These are phyloP conservation scores for Capsicum rhomboideum DNA, from an alignment of 257 asterid species.

Conservation along the genomic window DNA sequence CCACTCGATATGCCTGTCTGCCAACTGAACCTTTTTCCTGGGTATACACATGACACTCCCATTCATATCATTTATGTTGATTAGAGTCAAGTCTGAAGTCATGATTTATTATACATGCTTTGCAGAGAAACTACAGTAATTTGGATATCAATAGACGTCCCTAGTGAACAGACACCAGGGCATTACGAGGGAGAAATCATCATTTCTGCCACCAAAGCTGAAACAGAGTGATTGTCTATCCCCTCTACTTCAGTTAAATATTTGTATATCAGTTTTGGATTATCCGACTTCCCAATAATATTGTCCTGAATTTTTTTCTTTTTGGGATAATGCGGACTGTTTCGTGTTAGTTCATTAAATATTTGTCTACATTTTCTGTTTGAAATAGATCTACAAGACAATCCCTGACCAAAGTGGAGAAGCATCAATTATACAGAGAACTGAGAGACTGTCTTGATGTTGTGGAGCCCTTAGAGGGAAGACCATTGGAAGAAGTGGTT, in stretches of 20 bases:
- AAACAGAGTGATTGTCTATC: slow-evolving; percentile 60
- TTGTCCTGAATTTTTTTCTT: neutral
- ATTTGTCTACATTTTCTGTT: slow-evolving; percentile 12
- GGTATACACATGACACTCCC: slow-evolving; percentile 39
- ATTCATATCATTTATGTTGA: neutral
- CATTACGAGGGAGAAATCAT: slow-evolving; percentile 91
- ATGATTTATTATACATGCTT: slow-evolving; percentile 4
- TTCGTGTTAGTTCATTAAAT: neutral
- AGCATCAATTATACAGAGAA: slow-evolving; percentile 53
- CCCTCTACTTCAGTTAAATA: slow-evolving; percentile 29
- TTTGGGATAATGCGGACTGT: neutral
- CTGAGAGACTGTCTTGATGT: slow-evolving; percentile 66
- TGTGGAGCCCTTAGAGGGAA: slow-evolving; percentile 78
- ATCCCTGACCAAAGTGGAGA: slow-evolving; percentile 56
- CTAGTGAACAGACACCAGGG: slow-evolving; percentile 79
- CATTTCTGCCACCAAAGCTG: slow-evolving; percentile 70
- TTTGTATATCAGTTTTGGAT: slow-evolving; percentile 6
- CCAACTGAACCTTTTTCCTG: slow-evolving; percentile 65
- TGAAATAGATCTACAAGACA: slow-evolving; percentile 52
- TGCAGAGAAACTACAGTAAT: slow-evolving; percentile 79
- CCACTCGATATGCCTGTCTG: slow-evolving; percentile 75
- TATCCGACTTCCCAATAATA: neutral
- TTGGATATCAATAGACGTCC: slow-evolving; percentile 86
- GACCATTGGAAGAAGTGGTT: slow-evolving; percentile 71
- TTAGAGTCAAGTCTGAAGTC: neutral